Evolutionary conservation across 2,329 filamentous ascomycete genomes (phyloP).

Genomic region (Clonostachys sp.): DNA sequence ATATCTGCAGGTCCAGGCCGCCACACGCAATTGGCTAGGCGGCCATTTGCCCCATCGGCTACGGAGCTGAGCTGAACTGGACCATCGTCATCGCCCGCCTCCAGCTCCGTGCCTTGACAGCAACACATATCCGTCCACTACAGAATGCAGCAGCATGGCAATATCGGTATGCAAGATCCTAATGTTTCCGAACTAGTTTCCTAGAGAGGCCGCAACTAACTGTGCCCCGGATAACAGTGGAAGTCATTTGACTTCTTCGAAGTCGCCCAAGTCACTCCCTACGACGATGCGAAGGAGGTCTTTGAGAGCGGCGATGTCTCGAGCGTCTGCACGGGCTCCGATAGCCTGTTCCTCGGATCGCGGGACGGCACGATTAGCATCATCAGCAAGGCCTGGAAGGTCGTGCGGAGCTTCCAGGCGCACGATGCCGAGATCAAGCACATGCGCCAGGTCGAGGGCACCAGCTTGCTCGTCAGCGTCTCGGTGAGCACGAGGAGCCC

Average conservation of each 20-base stretch:
- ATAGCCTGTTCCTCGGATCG: slow-evolving; percentile 85
- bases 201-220: not conserved
- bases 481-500: slow-evolving; percentile 37
- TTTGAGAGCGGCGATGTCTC: slow-evolving; percentile 82
- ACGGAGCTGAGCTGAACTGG: not conserved
- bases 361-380: slow-evolving; percentile 84
- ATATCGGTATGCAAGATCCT: slow-evolving; percentile 9
- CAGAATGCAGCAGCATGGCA: slow-evolving; percentile 13
- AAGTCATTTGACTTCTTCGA: slow-evolving; percentile 99
- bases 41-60: no score
- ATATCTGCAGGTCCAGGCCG: no score
- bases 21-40: no score
- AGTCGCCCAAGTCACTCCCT: slow-evolving; percentile 75
- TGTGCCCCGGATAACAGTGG: slow-evolving; percentile 56
- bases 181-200: not conserved
- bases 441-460: slow-evolving; percentile 87
- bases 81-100: slow-evolving; percentile 5
- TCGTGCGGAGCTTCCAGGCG: slow-evolving; percentile 80
- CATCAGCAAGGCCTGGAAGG: slow-evolving; percentile 81
- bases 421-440: slow-evolving; percentile 81
- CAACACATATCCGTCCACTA: not conserved
- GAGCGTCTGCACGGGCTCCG: slow-evolving; percentile 79
- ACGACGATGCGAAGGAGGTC: slow-evolving; percentile 73
- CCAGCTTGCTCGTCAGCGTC: slow-evolving; percentile 79
- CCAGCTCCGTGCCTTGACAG: not conserved